Percentiles rank a stretch among this genome's conserved stretches.
Conservation (phyloP, 78 protist genomes). For the slime mould (Dictyostelium discoideum) region dicty_2.7 NC_007088.5:6459501-6460000, state of each 20-base stretch:
- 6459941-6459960: neutral
- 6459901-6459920: neutral
- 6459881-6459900: neutral
- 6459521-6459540: neutral
- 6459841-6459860: neutral
- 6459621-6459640: neutral
- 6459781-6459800: neutral
- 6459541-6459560: neutral
- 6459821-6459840: neutral
- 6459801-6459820: neutral
- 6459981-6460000: neutral
- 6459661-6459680: conserved; percentile 17
- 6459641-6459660: conserved; percentile 28
- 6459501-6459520: conserved; percentile 12
- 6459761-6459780: neutral
- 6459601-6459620: conserved; percentile 2
- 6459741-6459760: neutral
- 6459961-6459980: neutral
- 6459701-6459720: neutral
- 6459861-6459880: neutral
- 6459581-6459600: neutral
- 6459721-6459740: conserved; percentile 6
- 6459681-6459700: conserved; percentile 16
- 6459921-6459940: neutral
- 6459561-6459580: neutral